Base-by-base conservation (phyloP, 1,284 basidiomycete genomes). In the Cutaneotrichosporon sp. region DNA sequence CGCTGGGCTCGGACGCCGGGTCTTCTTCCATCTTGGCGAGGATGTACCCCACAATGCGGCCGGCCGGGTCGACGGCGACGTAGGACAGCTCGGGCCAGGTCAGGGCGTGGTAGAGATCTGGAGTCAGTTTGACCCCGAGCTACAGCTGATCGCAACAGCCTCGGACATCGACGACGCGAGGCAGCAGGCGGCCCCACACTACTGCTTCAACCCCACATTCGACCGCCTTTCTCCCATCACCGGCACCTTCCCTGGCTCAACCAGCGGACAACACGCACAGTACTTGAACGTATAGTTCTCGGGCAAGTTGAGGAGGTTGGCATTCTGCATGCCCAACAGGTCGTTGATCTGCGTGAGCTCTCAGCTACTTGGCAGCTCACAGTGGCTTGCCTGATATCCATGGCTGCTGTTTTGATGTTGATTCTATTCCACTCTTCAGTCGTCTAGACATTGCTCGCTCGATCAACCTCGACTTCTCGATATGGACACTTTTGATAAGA, bases 1-100 rank as follows among this genome's bases (percentile, higher is more conserved):
- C 92, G 65, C 92, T 79, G 1, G 87, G 84, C 61, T 86, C 84
- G 31, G 88, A 78, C 0, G 82, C 74, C 11, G 82, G 74, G 51
- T 90, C 90, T 77, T 94, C 91, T 71, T 90, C 87, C 95, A 97
- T 95, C 79, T 96, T 96, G 0, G 91, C 92, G 13, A 97, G 82
- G 30, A 97, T 94, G 78, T 97, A 97, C 26, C 95, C 95, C 1
- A 98, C 92, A 56, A 97, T 89, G 58, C 91, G 85, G 0, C 94
- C 92, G 73, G 88, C 88, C 65, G 88, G 86, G 73, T 96, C 92
- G 75, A 96, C 92, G 0, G 94, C 95, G 21, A 98, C 92, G 76
- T 90, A 98, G 3, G 92, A 96, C 26, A 97, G 84, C 69, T 92
- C 89, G 1, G 95, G 95, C 95, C 95, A 98, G 10, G 89, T 92